Percentiles rank a stretch among this genome's conserved stretches.
Conservation (phyloP, 2,329 filamentous ascomycete species). For the Nemania bipapillata region DNA sequence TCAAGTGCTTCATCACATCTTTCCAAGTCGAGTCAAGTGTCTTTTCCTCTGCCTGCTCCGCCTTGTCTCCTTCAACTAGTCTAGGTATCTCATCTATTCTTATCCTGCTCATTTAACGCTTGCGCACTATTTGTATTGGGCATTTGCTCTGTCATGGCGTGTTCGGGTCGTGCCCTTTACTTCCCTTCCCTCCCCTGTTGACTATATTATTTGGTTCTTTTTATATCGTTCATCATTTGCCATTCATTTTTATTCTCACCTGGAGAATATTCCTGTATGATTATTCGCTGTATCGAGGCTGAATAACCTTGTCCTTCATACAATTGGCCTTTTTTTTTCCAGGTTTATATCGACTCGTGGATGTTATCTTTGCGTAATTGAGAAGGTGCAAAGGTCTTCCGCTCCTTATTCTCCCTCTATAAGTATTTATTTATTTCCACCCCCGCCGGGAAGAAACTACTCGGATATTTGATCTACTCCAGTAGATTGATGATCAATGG, state of each 20-base stretch:
- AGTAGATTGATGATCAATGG: background rate
- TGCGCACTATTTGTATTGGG: conserved; percentile 7
- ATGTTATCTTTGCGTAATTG: background rate
- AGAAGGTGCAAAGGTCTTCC: background rate
- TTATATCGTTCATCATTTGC: background rate
- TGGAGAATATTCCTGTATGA: background rate
- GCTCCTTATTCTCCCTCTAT: too few species aligned
- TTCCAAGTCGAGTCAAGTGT: conserved; percentile 15
- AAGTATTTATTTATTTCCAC: too few species aligned
- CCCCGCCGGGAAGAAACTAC: too few species aligned
- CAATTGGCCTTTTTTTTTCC: too few species aligned
- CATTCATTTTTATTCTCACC: background rate
- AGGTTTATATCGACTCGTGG: too few species aligned
- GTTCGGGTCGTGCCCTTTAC: background rate
- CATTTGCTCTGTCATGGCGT: background rate
- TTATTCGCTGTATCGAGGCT: too few species aligned
- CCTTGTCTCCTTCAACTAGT: background rate
- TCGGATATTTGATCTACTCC: background rate
- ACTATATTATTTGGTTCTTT: background rate
- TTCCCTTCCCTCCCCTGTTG: background rate
- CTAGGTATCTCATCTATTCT: background rate
- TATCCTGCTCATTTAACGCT: background rate
- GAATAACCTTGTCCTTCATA: too few species aligned
- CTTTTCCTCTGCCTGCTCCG: background rate
- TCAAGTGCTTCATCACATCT: conserved; percentile 6